Evolutionary conservation across 768 basidiomycete genomes (phyloP).

Genomic region (Artomyces pyxidatus): DNA sequence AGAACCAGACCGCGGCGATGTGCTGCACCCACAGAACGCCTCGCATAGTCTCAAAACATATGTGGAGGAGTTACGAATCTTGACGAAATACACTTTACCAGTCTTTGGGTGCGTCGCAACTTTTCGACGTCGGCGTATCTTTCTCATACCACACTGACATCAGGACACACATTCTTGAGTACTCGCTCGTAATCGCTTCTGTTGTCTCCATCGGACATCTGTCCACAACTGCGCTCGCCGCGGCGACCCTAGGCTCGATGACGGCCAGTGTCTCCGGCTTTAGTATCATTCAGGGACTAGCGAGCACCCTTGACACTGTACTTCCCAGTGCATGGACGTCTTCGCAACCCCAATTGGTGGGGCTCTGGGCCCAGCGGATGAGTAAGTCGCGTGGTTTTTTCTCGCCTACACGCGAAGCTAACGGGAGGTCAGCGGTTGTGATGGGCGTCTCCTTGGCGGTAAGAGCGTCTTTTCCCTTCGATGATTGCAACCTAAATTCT

Average conservation of each 20-base stretch:
- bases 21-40: background rate
- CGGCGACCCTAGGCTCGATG: constrained; percentile 42
- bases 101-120: constrained; percentile 52
- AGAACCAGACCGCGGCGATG: constrained; percentile 23
- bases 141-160: background rate
- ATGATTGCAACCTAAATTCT: background rate
- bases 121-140: background rate
- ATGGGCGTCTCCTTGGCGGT: constrained; percentile 53
- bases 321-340: constrained; percentile 96
- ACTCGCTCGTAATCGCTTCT: constrained; percentile 74
- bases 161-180: constrained; percentile 78
- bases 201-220: constrained; percentile 88
- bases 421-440: constrained; percentile 43
- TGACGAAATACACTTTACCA: constrained; percentile 59
- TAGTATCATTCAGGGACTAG: constrained; percentile 75
- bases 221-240: constrained; percentile 84
- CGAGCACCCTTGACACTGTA: constrained; percentile 85
- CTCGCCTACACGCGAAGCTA: background rate
- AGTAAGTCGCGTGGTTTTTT: constrained; percentile 35
- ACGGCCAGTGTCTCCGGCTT: constrained; percentile 56
- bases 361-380: constrained; percentile 89
- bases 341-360: constrained; percentile 71
- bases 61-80: constrained; percentile 51
- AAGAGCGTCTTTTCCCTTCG: constrained; percentile 19
- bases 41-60: constrained; percentile 27